Base-by-base conservation (phyloP, 225 moss, liverwort and hornwort genomes). In the Sphagnum tenellum region DNA sequence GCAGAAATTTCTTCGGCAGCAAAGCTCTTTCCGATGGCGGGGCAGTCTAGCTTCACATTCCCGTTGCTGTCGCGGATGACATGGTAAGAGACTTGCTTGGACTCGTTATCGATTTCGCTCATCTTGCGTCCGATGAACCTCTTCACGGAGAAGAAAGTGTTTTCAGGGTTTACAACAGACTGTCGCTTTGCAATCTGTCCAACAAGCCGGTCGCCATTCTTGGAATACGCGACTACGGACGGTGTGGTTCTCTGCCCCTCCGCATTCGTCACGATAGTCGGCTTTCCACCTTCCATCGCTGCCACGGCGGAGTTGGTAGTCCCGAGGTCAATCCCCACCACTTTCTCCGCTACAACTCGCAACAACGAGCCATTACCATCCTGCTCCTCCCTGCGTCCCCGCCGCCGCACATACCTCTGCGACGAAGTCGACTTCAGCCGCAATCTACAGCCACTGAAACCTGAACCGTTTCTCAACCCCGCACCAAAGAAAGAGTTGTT, bases 111-210 rank as follows among this genome's bases (percentile, higher is more conserved):
- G 64, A 86, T 82, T 75, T 86, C 86, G 45, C 75, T 73, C 82
- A 82, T 82, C 72, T 82, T 82, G 63, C 82, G 82, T 51, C 86
- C 86, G 60, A 86, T 86, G 47, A 86, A 86, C 46, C 86, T 62
- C 62, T 86, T 86, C 12, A 86, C 82, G 0, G 92, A 95, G 62
- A 86, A 95, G 73, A 95, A 92, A 5, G 95, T 95, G 47, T 92
- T 95, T 55, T 81, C 76, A 11, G 95, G 95, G 70, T 92, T 95
- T 62, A 95, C 95, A 51, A 95, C 95, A 10, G 95, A 91, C 86
- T 95, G 91, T 54, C 89, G 92, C 75, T 95, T 95, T 44, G 95
- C 95, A 84, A 95, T 92, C 68, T 95, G 89, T 12, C 91, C 95
- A 5, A 95, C 95, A 49, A 95, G 62, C 57, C 95, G 84, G 60